These are phyloP conservation scores for Suhomyces bribrorum DNA, from an alignment of 1,139 yeast genomes.

Conservation along the genomic window DNA sequence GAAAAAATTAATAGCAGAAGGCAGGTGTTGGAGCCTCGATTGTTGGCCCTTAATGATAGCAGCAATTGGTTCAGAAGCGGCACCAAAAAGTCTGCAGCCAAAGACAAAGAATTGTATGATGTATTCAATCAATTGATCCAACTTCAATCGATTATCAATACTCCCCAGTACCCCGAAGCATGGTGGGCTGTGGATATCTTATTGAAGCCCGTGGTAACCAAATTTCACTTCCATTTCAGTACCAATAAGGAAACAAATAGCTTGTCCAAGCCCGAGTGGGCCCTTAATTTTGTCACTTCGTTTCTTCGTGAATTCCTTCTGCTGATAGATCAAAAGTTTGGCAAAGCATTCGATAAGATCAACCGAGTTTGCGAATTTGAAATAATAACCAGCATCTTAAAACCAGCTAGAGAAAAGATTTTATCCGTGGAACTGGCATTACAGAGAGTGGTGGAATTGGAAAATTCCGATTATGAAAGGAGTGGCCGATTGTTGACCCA, in stretches of 20 bases:
- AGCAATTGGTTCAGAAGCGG: constrained; percentile 4
- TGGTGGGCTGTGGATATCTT: constrained; percentile 63
- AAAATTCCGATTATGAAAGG: constrained; percentile 31
- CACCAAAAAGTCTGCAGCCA: constrained; percentile 7
- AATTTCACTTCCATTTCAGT: constrained; percentile 78
- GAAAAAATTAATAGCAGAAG: constrained; percentile 4
- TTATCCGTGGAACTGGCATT: constrained; percentile 18
- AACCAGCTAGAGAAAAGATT: constrained; percentile 53
- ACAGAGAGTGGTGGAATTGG: constrained; percentile 1
- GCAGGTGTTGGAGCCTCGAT: constrained; percentile 3
- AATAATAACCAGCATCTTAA: constrained; percentile 55
- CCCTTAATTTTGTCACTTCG: constrained; percentile 56
- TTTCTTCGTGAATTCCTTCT: constrained; percentile 48
- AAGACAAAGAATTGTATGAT: constrained; percentile 6
- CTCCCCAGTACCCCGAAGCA: constrained; percentile 44
- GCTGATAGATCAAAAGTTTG: constrained; percentile 36
- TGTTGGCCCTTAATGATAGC: constrained; percentile 6
- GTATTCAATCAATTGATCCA: constrained; percentile 26
- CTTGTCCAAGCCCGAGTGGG: constrained; percentile 79
- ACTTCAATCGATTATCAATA: constrained; percentile 37
- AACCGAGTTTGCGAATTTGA: constrained; percentile 44
- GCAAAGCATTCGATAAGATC: constrained; percentile 31
- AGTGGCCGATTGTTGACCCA: constrained; percentile 59
- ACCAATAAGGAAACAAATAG: constrained; percentile 62
- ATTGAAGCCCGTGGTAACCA: constrained; percentile 54